These are phyloP conservation scores for Corynespora cassiicola DNA, from an alignment of 2,329 filamentous ascomycete genomes.

Conservation along the genomic window DNA sequence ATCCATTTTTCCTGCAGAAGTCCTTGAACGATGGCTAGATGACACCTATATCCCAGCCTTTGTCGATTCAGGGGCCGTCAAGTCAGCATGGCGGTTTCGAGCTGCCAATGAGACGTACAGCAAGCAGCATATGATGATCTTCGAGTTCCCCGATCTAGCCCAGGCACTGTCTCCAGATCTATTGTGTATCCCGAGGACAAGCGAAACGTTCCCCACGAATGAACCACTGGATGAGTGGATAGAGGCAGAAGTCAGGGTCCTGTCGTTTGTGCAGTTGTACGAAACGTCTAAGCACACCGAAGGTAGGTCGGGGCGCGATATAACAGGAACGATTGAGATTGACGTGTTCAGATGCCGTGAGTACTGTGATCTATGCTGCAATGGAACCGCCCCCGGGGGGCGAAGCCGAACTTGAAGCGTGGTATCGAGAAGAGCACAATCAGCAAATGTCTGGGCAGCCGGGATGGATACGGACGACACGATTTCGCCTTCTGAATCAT, in stretches of 20 bases:
- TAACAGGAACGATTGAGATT: no score
- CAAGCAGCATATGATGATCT: conserved; percentile 31
- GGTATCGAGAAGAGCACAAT: conserved; percentile 42
- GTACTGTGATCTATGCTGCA: conserved; percentile 31
- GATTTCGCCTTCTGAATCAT: conserved; percentile 24
- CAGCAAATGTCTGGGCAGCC: conserved; percentile 39
- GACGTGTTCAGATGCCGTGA: conserved; percentile 27
- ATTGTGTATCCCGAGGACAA: conserved; percentile 21
- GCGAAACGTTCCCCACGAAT: conserved; percentile 20
- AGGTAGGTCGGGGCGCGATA: conserved; percentile 18
- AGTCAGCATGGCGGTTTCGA: conserved; percentile 25
- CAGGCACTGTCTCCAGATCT: conserved; percentile 20
- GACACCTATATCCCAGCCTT: conserved; percentile 28
- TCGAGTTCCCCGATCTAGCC: conserved; percentile 28
- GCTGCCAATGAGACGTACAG: conserved; percentile 23
- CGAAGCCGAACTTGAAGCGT: conserved; percentile 32
- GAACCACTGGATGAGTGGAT: conserved; percentile 23
- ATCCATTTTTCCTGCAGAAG: conserved; percentile 23
- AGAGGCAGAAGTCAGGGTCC: conserved; percentile 26
- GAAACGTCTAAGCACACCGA: conserved; percentile 21
- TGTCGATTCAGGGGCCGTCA: conserved; percentile 21
- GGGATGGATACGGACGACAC: conserved; percentile 31
- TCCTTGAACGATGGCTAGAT: conserved; percentile 29
- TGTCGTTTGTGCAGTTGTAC: conserved; percentile 24
- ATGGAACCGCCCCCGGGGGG: conserved; percentile 31